Percentiles rank a stretch among this genome's conserved stretches.
phyloP scores from a whole-genome alignment of 1,284 basidiomycete genomes.

The Sanghuangporus weigelae region DNA sequence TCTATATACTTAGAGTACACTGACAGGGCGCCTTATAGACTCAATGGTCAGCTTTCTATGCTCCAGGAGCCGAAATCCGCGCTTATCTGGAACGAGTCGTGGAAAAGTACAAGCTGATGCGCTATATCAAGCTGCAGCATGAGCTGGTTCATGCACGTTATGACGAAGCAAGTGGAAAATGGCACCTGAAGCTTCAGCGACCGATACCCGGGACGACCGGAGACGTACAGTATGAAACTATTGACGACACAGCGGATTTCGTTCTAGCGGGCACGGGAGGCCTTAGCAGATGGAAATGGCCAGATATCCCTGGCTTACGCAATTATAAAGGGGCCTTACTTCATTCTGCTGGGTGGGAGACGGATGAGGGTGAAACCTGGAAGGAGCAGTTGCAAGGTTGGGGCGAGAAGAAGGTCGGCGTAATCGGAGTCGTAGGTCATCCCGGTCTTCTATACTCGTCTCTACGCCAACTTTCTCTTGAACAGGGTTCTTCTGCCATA shows the following conservation, averaged over 20 bases:
- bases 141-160: conserved; percentile 46
- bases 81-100: conserved; percentile 48
- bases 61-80: conserved; percentile 52
- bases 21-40: conserved; percentile 29
- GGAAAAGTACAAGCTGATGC: conserved; percentile 51
- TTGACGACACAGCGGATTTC: conserved; percentile 48
- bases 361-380: conserved; percentile 33
- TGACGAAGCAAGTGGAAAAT: conserved; percentile 45
- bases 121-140: conserved; percentile 50
- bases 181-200: conserved; percentile 47
- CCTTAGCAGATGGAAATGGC: conserved; percentile 54
- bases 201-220: conserved; percentile 24
- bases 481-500: conserved; percentile 58
- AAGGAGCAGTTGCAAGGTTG: conserved; percentile 39
- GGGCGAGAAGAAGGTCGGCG: conserved; percentile 50
- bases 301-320: conserved; percentile 48
- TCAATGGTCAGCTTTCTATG: conserved; percentile 57
- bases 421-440: conserved; percentile 54
- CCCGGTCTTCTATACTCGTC: not conserved
- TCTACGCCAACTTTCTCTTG: not conserved
- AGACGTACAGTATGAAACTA: conserved; percentile 34
- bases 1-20: not conserved
- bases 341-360: conserved; percentile 55
- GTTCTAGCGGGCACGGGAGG: conserved; percentile 47
- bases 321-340: conserved; percentile 46